Evolutionary conservation across 2,329 filamentous ascomycete species (phyloP).

Genomic region (Tolypocladium inflatum): DNA sequence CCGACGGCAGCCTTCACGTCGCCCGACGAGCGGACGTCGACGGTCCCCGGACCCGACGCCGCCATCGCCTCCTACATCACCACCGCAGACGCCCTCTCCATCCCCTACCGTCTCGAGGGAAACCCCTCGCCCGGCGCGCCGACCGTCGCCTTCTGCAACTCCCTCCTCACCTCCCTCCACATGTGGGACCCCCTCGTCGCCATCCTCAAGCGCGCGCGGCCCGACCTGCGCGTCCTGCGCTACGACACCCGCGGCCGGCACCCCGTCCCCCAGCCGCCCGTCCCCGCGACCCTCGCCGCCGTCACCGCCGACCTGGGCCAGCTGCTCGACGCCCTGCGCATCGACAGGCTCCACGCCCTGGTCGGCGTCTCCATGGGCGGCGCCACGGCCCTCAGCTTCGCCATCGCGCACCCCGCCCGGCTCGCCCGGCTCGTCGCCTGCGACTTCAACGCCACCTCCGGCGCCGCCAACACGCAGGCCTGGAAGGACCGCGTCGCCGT

Average conservation of each 20-base stretch:
- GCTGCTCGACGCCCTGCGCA: conserved; percentile 60
- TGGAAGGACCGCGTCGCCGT: conserved; percentile 70
- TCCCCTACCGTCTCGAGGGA: conserved; percentile 71
- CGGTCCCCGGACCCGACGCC: conserved; percentile 39
- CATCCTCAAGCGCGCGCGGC: conserved; percentile 48
- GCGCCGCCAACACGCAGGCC: conserved; percentile 63
- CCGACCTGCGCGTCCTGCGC: conserved; percentile 62
- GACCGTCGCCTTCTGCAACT: conserved; percentile 68
- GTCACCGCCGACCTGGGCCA: conserved; percentile 58
- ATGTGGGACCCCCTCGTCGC: conserved; percentile 74
- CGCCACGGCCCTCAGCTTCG: conserved; percentile 65
- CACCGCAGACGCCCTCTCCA: conserved; percentile 54
- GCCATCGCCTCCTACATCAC: conserved; percentile 60
- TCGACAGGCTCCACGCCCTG: conserved; percentile 54
- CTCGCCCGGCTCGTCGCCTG: conserved; percentile 58
- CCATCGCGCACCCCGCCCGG: conserved; percentile 53
- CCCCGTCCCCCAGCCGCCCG: conserved; percentile 33
- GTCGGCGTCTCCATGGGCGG: conserved; percentile 77
- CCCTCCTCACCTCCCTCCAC: conserved; percentile 63
- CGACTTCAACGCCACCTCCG: conserved; percentile 68
- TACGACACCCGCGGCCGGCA: conserved; percentile 68
- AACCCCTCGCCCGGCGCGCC: conserved; percentile 57
- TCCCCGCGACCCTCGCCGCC: conserved; percentile 50
- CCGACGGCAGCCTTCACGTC: conserved; percentile 41
- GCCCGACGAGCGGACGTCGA: conserved; percentile 44